A percentile compares a stretch with the other conserved stretches of the same genome.
These are phyloP conservation scores for Mycogone perniciosa DNA, from an alignment of 2,329 filamentous ascomycete genomes.

Conservation along the genomic window DNA sequence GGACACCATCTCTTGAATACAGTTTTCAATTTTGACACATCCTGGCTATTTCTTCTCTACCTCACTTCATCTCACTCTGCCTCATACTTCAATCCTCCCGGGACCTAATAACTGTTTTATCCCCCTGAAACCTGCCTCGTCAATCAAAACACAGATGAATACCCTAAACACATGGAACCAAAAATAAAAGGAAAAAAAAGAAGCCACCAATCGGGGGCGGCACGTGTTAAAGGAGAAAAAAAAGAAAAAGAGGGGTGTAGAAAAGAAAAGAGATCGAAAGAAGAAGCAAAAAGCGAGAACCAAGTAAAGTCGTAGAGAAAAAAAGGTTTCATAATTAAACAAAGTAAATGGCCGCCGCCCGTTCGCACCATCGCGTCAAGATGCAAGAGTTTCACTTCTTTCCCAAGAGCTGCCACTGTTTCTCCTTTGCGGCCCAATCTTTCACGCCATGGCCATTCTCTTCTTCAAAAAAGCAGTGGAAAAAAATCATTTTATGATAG, in stretches of 20 bases:
- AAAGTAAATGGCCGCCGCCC: conserved; percentile 43
- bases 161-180: neutral
- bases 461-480: conserved; percentile 14
- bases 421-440: conserved; percentile 7
- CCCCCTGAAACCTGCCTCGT: conserved; percentile 5
- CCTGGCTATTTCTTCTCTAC: neutral
- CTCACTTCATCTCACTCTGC: too few species aligned
- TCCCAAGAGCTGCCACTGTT: conserved; percentile 15
- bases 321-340: conserved; percentile 44
- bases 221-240: neutral
- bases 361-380: conserved; percentile 24
- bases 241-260: neutral
- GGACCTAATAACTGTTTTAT: neutral
- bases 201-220: neutral
- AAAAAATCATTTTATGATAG: conserved; percentile 25
- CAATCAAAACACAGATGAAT: neutral
- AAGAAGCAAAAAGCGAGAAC: conserved; percentile 3
- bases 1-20: neutral
- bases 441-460: conserved; percentile 17
- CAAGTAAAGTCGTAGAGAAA: conserved; percentile 17
- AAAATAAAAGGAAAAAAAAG: conserved; percentile 10
- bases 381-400: conserved; percentile 23
- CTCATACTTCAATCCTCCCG: neutral
- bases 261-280: neutral
- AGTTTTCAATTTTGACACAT: neutral